Conservation (phyloP, 176 grass and related monocot genomes). For the Aechmea fasciata region DNA sequence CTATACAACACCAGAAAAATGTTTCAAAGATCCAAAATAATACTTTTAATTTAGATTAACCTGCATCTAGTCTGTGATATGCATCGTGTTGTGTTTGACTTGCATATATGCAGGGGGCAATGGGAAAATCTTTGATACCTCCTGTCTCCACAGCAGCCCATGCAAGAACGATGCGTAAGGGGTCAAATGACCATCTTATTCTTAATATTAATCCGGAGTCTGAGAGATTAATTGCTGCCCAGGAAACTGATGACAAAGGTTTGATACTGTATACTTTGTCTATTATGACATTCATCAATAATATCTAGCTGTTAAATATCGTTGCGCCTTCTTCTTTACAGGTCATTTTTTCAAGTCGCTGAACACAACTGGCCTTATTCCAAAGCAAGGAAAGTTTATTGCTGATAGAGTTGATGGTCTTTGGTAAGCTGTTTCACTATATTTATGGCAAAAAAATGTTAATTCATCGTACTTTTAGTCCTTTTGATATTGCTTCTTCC, state of each 20-base stretch:
- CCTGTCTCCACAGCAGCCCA: constrained; percentile 61
- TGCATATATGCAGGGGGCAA: constrained; percentile 42
- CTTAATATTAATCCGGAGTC: constrained; percentile 72
- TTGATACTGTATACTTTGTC: constrained; percentile 11
- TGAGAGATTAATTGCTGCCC: constrained; percentile 50
- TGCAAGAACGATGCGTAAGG: constrained; percentile 73
- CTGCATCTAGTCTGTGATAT: background rate
- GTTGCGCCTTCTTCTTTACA: constrained; percentile 33
- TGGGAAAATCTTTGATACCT: constrained; percentile 49
- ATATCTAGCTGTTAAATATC: background rate
- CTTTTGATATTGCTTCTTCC: constrained; percentile 1
- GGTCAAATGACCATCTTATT: constrained; percentile 84
- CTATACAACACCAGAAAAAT: too few relatives aligned
- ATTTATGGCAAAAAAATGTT: background rate
- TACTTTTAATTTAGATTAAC: background rate
- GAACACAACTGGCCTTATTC: constrained; percentile 75
- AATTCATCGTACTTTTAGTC: constrained; percentile 14
- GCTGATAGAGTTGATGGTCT: constrained; percentile 82
- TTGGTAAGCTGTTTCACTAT: constrained; percentile 44
- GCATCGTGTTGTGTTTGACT: background rate
- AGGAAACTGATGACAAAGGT: constrained; percentile 89
- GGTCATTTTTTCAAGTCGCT: constrained; percentile 89
- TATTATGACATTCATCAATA: background rate
- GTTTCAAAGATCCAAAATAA: too few relatives aligned
- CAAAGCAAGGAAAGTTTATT: constrained; percentile 80